Conservation (phyloP, 768 basidiomycete species). For the Sistotremastrum suecicum region DNA sequence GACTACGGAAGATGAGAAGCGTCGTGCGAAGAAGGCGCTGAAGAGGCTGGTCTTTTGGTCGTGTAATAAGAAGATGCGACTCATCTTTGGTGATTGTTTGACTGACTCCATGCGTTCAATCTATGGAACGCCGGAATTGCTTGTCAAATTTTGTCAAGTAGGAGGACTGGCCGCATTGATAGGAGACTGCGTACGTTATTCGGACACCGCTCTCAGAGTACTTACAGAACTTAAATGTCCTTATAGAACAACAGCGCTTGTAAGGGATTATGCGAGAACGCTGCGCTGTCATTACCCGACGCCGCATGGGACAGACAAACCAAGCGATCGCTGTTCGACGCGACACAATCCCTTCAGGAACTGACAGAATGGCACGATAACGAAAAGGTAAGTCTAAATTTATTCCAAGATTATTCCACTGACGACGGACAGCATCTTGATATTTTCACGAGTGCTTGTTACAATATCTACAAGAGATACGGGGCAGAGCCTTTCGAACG, state of each 20-base stretch:
- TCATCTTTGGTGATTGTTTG: slow-evolving; percentile 13
- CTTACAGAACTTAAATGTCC: too few relatives aligned
- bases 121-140: slow-evolving; percentile 10
- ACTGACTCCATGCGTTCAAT: slow-evolving; percentile 16
- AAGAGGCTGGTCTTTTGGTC: slow-evolving; percentile 12
- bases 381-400: slow-evolving; percentile 5
- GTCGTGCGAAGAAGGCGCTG: slow-evolving; percentile 10
- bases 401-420: background rate
- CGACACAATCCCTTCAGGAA: slow-evolving; percentile 8
- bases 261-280: slow-evolving; percentile 8
- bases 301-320: slow-evolving; percentile 15
- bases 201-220: background rate
- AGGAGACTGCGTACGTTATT: slow-evolving; percentile 13
- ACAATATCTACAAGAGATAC: slow-evolving; percentile 15
- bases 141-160: slow-evolving; percentile 13
- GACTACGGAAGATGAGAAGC: slow-evolving; percentile 5
- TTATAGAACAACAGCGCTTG: slow-evolving; percentile 11
- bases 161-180: slow-evolving; percentile 15
- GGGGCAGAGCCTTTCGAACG: slow-evolving; percentile 13
- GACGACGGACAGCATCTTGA: slow-evolving; percentile 6
- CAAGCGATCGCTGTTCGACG: slow-evolving; percentile 9
- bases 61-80: slow-evolving; percentile 8
- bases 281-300: slow-evolving; percentile 10
- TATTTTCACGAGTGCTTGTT: slow-evolving; percentile 11
- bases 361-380: slow-evolving; percentile 10